Evolutionary conservation across 2,329 filamentous ascomycete genomes (phyloP).

Genomic region (Ophiostoma perfectum): DNA sequence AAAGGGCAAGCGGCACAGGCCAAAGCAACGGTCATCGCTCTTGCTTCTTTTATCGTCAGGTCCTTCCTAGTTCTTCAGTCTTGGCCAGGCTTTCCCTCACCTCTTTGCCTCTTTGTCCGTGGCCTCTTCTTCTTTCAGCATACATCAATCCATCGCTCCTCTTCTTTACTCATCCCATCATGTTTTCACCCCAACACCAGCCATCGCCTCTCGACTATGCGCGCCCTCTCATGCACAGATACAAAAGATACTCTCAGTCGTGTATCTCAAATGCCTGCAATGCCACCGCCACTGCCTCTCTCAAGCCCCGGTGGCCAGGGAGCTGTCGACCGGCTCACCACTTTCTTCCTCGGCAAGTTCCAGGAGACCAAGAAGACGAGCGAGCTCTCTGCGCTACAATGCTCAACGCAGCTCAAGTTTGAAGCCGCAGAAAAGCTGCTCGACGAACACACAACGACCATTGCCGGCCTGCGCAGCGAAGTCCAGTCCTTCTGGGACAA

Average conservation of each 20-base stretch:
- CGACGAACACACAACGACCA: slow-evolving; percentile 14
- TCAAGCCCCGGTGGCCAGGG: not conserved
- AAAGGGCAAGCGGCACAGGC: not conserved
- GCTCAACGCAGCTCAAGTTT: slow-evolving; percentile 23
- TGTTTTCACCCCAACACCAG: not conserved
- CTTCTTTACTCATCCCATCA: no score
- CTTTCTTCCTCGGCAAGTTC: slow-evolving; percentile 24
- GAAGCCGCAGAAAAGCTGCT: slow-evolving; percentile 23
- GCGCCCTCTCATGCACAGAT: not conserved
- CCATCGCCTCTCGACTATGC: not conserved
- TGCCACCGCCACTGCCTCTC: not conserved
- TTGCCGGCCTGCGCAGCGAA: slow-evolving; percentile 18
- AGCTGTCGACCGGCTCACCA: slow-evolving; percentile 22
- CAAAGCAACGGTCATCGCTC: not conserved
- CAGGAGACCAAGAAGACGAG: slow-evolving; percentile 24
- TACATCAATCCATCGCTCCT: not conserved
- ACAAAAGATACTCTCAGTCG: not conserved
- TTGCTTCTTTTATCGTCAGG: not conserved
- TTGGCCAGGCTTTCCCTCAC: not conserved
- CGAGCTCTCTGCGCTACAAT: slow-evolving; percentile 19
- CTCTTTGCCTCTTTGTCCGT: no score
- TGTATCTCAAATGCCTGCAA: not conserved
- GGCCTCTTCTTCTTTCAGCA: not conserved
- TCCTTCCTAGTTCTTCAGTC: not conserved
- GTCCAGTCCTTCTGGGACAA: slow-evolving; percentile 25